Evolutionary conservation across 176 grass and related monocot species (phyloP).

Genomic region (Oryza officinalis): DNA sequence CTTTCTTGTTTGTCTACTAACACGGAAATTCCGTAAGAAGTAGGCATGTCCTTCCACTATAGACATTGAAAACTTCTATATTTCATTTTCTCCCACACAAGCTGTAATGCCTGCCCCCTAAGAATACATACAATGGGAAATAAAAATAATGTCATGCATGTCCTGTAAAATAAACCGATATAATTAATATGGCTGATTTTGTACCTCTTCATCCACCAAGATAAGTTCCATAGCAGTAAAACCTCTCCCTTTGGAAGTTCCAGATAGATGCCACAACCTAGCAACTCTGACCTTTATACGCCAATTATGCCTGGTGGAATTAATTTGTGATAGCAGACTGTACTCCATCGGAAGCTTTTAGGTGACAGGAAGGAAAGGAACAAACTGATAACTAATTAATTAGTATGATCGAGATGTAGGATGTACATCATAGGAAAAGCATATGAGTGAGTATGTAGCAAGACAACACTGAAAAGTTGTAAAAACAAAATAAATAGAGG

Average conservation of each 20-base stretch:
- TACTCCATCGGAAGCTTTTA: neutral
- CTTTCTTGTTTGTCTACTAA: neutral
- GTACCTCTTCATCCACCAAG: constrained; percentile 8
- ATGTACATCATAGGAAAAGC: neutral
- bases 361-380: neutral
- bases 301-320: neutral
- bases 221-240: neutral
- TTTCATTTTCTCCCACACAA: neutral
- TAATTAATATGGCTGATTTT: neutral
- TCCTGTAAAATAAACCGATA: neutral
- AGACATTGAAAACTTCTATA: neutral
- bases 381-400: too few species aligned
- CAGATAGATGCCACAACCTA: neutral
- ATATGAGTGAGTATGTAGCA: neutral
- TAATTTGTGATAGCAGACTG: neutral
- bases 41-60: neutral
- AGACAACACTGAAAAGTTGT: neutral
- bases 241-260: neutral
- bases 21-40: neutral
- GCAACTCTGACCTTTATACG: neutral
- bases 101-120: neutral
- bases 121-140: neutral
- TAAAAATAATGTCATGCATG: neutral
- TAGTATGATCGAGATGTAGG: too few species aligned
- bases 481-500: neutral